phyloP scores from a whole-genome alignment of 2,329 filamentous ascomycete species.

The Pseudogymnoascus sp. region DNA sequence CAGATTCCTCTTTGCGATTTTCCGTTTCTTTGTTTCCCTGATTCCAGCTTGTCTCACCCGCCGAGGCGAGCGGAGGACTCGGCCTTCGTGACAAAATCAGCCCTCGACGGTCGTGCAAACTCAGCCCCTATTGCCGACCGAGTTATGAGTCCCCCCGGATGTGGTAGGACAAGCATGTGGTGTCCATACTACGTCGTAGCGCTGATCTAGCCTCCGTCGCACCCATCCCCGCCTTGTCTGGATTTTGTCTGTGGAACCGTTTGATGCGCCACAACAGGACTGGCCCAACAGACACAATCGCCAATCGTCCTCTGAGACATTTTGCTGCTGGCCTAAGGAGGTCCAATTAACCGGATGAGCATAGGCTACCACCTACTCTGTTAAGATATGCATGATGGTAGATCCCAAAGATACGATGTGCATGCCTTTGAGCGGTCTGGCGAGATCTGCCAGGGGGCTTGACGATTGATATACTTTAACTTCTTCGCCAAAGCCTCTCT shows the following conservation, averaged over 20 bases:
- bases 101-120: not conserved
- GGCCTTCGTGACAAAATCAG: not conserved
- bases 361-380: not conserved
- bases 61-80: not conserved
- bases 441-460: not conserved
- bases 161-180: not conserved
- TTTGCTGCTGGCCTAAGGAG: not conserved
- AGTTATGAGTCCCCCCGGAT: not conserved
- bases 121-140: not conserved
- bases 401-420: not conserved
- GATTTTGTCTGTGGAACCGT: not conserved
- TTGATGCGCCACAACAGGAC: not conserved
- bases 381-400: not conserved
- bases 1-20: not conserved
- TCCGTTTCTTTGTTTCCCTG: not conserved
- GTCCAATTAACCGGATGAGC: not conserved
- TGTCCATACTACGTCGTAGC: not conserved
- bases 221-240: not conserved
- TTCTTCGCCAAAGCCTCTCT: not conserved
- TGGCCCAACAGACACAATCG: not conserved
- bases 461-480: constrained; percentile 3
- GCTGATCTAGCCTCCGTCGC: not conserved
- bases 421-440: not conserved
- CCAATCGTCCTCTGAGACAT: not conserved
- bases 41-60: not conserved